A percentile compares a stretch with the other conserved stretches of the same genome.
Conservation (phyloP, 106 monocot species). For the Amphibolis antarctica region DNA sequence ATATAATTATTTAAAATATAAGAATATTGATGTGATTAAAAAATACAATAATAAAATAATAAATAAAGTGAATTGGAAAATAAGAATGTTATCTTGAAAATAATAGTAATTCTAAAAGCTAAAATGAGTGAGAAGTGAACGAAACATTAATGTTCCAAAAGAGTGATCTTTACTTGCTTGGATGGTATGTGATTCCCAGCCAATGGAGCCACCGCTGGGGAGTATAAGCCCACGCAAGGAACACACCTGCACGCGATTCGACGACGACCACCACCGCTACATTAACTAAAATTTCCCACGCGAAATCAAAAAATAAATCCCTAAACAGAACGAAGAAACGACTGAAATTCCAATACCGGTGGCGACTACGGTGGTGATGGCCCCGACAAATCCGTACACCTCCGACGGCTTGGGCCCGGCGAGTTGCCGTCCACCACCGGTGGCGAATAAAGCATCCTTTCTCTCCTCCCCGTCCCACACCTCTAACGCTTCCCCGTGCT, state of each 20-base stretch:
- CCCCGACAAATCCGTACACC: conserved; percentile 97
- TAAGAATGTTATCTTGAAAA: neutral
- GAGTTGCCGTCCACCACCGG: conserved; percentile 7
- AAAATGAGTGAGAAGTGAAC: neutral
- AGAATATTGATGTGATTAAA: no score
- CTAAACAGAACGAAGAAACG: neutral
- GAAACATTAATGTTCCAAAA: no score
- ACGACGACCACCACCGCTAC: no score
- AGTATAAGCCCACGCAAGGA: conserved; percentile 85
- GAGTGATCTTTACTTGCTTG: conserved; percentile 56
- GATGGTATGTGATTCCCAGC: conserved; percentile 91
- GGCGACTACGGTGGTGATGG: conserved; percentile 79
- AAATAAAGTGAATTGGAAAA: no score
- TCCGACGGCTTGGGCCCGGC: conserved; percentile 83
- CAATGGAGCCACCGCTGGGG: conserved; percentile 71
- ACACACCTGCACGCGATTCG: conserved; percentile 34
- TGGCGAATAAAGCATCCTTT: neutral
- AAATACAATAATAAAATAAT: no score
- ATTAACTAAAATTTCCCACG: no score
- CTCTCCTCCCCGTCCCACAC: conserved; percentile 15
- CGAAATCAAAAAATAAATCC: neutral
- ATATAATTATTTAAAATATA: no score
- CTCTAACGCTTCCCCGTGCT: conserved; percentile 3
- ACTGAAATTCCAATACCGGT: conserved; percentile 27
- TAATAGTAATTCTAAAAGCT: neutral